Evolutionary conservation across 768 basidiomycete genomes (phyloP).

Genomic region (Dioszegia hungarica): DNA sequence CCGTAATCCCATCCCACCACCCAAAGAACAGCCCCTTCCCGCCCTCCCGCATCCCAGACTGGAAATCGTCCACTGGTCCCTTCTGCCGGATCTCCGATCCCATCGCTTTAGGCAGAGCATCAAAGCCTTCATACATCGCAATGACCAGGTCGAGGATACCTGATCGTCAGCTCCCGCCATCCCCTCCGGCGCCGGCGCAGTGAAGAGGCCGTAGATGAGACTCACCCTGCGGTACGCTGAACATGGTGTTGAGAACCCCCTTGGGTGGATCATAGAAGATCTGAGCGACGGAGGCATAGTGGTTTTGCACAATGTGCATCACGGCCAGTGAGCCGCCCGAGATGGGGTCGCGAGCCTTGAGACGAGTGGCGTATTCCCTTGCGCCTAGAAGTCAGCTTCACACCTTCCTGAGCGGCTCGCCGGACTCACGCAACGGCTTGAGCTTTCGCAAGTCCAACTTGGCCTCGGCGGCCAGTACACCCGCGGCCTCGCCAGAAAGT

Average conservation of each 20-base stretch:
- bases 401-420: too few relatives aligned
- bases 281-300: slow-evolving; percentile 54
- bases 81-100: slow-evolving; percentile 52
- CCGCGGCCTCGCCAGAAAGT: slow-evolving; percentile 58
- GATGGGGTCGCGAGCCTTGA: slow-evolving; percentile 51
- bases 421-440: slow-evolving; percentile 54
- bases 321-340: slow-evolving; percentile 55
- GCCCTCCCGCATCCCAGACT: slow-evolving; percentile 54
- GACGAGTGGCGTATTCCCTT: slow-evolving; percentile 53
- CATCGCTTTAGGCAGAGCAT: slow-evolving; percentile 52
- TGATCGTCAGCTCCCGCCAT: not conserved
- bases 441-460: slow-evolving; percentile 53
- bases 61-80: slow-evolving; percentile 53
- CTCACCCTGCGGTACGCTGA: slow-evolving; percentile 53
- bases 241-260: slow-evolving; percentile 54
- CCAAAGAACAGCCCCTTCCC: slow-evolving; percentile 52
- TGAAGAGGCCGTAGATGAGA: not conserved
- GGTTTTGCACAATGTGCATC: slow-evolving; percentile 56
- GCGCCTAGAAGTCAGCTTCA: slow-evolving; percentile 42
- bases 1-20: slow-evolving; percentile 51
- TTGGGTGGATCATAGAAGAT: slow-evolving; percentile 54
- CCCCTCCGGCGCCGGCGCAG: not conserved
- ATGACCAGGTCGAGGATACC: slow-evolving; percentile 29
- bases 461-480: slow-evolving; percentile 54
- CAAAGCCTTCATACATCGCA: slow-evolving; percentile 54